phyloP scores from a whole-genome alignment of 176 grass and related monocot species.

The Ensete glaucum region DNA sequence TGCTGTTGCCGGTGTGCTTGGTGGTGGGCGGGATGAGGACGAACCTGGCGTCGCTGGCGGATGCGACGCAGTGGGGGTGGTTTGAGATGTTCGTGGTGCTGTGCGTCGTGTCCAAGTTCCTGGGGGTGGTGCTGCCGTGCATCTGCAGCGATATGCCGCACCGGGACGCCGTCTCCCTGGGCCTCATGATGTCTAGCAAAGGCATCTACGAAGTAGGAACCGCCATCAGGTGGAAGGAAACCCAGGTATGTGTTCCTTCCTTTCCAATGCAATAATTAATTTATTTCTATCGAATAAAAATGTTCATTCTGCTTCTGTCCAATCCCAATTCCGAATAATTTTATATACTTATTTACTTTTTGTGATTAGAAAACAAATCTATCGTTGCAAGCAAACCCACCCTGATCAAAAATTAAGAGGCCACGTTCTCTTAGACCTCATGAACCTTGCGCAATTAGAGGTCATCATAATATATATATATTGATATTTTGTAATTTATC shows the following conservation, averaged over 20 bases:
- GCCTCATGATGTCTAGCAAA: slow-evolving; percentile 78
- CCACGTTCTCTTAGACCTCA: too few species aligned
- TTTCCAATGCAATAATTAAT: too few species aligned
- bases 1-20: slow-evolving; percentile 62
- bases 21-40: slow-evolving; percentile 42
- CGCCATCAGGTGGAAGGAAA: slow-evolving; percentile 28
- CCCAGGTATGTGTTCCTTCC: not conserved
- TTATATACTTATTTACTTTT: too few species aligned
- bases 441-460: too few species aligned
- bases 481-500: too few species aligned
- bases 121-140: slow-evolving; percentile 31
- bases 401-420: too few species aligned
- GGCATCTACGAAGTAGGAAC: slow-evolving; percentile 52
- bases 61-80: slow-evolving; percentile 17
- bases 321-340: too few species aligned
- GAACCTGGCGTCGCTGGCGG: slow-evolving; percentile 17
- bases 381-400: too few species aligned
- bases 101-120: slow-evolving; percentile 37
- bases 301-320: too few species aligned
- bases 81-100: slow-evolving; percentile 40
- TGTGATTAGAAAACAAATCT: too few species aligned
- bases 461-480: too few species aligned
- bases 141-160: slow-evolving; percentile 41
- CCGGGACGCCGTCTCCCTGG: slow-evolving; percentile 35
- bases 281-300: too few species aligned